Base-by-base conservation (phyloP, 139 green algal genomes). In the Monoraphidium neglectum region DNA sequence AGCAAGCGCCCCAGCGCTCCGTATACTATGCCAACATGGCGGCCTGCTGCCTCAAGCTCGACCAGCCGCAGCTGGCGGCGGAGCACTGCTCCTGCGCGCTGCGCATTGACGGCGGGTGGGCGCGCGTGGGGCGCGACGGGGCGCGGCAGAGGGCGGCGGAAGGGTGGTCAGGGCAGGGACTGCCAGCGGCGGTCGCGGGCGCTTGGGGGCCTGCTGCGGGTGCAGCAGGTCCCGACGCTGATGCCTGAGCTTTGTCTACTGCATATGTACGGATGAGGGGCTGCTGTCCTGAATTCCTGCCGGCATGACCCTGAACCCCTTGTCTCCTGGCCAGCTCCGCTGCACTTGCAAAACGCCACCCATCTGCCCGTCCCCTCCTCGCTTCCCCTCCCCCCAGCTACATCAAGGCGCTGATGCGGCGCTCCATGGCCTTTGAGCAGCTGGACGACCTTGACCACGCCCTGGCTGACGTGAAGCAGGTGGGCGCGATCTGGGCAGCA, bases 401-500 rank as follows among this genome's bases (percentile, higher is more conserved):
- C 66, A 35, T 87, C 0, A 98, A 98, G 77, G 95, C 90, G 26
- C 70, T 94, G 43, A 80, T 94, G 74, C 86, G 95, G 26, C 83
- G 95, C 0, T 71, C 66, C 8, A 77, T 81, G 13, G 94, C 94
- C 0, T 89, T 92, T 54, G 90, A 98, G 70, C 69, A 84, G 66
- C 77, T 98, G 57, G 91, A 97, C 10, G 88, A 98, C 21, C 56
- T 92, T 35, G 91, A 98, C 47, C 81, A 86, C 28, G 94, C 96
- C 0, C 78, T 97, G 26, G 56, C 72, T 46, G 94, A 97, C 77
- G 74, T 81, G 8, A 72, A 91, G 35, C 83, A 87, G 80, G 89
- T 89, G 64, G 33, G 74, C 13, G 4, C n/a, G 16, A 24, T 47
- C 26, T 15, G 60, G 12, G 60, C 13, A 15, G 60, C 21, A 18